Evolutionary conservation across 441 rosid species (phyloP).

Genomic region (Hura crepitans): DNA sequence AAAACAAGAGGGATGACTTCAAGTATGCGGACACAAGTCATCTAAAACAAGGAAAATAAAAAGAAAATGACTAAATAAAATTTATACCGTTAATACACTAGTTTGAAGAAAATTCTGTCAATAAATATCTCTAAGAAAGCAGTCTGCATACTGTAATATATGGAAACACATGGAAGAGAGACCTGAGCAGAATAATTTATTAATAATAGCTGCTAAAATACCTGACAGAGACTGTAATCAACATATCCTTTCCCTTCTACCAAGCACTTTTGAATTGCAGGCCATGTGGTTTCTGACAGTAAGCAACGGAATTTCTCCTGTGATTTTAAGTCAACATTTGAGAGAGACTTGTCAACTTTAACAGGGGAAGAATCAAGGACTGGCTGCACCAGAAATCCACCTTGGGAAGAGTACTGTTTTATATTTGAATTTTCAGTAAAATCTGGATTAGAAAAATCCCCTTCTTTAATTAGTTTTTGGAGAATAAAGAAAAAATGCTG

Average conservation of each 20-base stretch:
- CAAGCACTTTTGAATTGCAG: slow-evolving; percentile 64
- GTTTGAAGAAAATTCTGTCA: not conserved
- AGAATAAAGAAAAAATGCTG: slow-evolving; percentile 86
- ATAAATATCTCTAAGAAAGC: not conserved
- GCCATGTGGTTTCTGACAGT: slow-evolving; percentile 73
- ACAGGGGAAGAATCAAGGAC: slow-evolving; percentile 38
- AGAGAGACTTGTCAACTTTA: slow-evolving; percentile 30
- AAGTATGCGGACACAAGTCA: slow-evolving; percentile 91
- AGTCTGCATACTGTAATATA: not conserved
- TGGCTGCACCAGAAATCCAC: slow-evolving; percentile 87
- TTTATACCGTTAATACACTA: not conserved
- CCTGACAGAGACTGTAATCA: slow-evolving; percentile 83
- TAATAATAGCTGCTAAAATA: slow-evolving; percentile 28
- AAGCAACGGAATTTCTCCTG: slow-evolving; percentile 46
- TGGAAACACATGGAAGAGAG: slow-evolving; percentile 15
- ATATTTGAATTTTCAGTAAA: slow-evolving; percentile 30
- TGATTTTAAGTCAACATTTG: slow-evolving; percentile 38
- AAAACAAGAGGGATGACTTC: slow-evolving; percentile 81
- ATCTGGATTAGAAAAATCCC: slow-evolving; percentile 38
- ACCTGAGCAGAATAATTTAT: slow-evolving; percentile 14
- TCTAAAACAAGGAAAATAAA: slow-evolving; percentile 48
- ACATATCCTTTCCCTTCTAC: slow-evolving; percentile 77
- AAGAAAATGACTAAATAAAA: slow-evolving; percentile 1
- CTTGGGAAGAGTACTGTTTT: slow-evolving; percentile 54
- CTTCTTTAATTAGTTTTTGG: slow-evolving; percentile 70